Evolutionary conservation across 2,329 filamentous ascomycete species (phyloP).

Genomic region (Colletotrichum sp.): DNA sequence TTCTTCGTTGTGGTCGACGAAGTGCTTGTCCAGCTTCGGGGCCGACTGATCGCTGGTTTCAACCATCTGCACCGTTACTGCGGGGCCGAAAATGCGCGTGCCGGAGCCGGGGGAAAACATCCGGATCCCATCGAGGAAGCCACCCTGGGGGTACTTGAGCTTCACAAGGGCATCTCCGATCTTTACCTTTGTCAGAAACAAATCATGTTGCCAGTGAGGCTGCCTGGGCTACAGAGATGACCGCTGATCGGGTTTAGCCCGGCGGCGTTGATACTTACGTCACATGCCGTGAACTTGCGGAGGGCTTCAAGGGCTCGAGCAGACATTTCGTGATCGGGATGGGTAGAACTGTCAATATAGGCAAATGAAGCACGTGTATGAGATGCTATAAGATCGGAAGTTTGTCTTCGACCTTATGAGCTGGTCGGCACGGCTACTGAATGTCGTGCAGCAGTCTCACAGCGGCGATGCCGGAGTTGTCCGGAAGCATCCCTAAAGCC

Average conservation of each 20-base stretch:
- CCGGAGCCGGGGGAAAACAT: slow-evolving; percentile 26
- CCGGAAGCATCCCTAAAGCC: neutral
- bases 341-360: neutral
- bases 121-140: slow-evolving; percentile 28
- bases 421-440: neutral
- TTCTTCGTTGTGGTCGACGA: slow-evolving; percentile 31
- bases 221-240: neutral
- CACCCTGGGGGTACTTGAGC: slow-evolving; percentile 31
- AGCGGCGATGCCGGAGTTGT: neutral
- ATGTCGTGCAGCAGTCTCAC: neutral
- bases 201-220: neutral
- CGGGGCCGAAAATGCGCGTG: slow-evolving; percentile 33
- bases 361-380: neutral
- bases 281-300: slow-evolving; percentile 7
- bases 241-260: neutral
- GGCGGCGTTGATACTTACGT: neutral
- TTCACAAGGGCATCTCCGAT: slow-evolving; percentile 31
- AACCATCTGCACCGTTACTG: slow-evolving; percentile 34
- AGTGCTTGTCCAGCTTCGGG: slow-evolving; percentile 30
- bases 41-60: slow-evolving; percentile 26
- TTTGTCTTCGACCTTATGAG: neutral
- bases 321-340: neutral
- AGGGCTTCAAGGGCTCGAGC: neutral
- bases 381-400: neutral
- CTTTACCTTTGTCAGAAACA: neutral